Evolutionary conservation across 805 yeast species (phyloP), one percentile per base, ranked within the genome.

Genomic region (Priceomyces medius): DNA sequence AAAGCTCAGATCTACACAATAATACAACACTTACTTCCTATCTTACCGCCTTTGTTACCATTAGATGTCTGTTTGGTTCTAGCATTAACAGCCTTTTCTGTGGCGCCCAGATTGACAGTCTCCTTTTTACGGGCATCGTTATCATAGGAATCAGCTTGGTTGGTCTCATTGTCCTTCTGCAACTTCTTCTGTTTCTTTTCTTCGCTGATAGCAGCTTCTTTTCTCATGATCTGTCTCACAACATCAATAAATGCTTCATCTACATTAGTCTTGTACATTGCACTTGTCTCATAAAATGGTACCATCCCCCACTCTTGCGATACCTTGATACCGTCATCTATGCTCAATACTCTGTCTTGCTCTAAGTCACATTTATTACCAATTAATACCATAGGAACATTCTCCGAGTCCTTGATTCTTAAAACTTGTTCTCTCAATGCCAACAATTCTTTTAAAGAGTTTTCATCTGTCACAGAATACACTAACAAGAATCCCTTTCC

Each of bases 211-310:
- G 68, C 69, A 7, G 73, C 73, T 54, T 86, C 95, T 47, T 83
- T 81, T 51, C 89, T 74, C 77, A 85, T 87, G 43, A 90, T 88
- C 56, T 88, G 96, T 58, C 96, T 79, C 9, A 90, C 95, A 23
- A 88, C 85, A 59, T 87, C 96, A 26, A 83, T 74, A 54, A 90
- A 93, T 0, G 91, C 93, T 54, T 89, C 95, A 58, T 88, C 95
- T 21, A 91, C 95, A 56, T 88, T 88, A 50, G 88, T 82, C 61
- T 84, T 81, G 58, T 83, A 79, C 80, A 88, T 81, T n/a, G 99
- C 98, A 54, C 93, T 83, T 1, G 96, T 84, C 63, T 90, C 96
- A 63, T 88, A 88, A 55, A 90, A 91, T 18, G 96, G 96, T 2
- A 87, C 93, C 54, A 78, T 76, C 13, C 91, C 95, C 95, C 97